Conservation (phyloP, 805 yeast genomes). For the Metschnikowia proteae region DNA sequence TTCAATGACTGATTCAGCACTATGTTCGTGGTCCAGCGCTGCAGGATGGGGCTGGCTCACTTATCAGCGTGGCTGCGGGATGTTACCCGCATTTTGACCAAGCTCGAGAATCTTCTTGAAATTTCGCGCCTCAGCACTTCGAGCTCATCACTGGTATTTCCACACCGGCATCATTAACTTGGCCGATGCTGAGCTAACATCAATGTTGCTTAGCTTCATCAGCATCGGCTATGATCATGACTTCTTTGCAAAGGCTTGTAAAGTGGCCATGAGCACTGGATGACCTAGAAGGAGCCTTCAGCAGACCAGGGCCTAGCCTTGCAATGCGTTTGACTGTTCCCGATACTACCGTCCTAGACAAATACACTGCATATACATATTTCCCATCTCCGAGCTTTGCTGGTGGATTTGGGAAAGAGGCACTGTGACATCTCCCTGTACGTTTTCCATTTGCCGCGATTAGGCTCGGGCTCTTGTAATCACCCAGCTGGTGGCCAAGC, state of each 20-base stretch:
- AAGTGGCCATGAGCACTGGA: slow-evolving; percentile 16
- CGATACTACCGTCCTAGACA: slow-evolving; percentile 65
- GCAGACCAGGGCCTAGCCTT: slow-evolving; percentile 14
- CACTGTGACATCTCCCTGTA: slow-evolving; percentile 53
- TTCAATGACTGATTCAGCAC: neutral
- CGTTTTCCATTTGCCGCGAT: neutral
- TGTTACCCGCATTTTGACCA: slow-evolving; percentile 6
- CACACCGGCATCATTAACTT: too few species aligned
- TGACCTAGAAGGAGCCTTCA: slow-evolving; percentile 10
- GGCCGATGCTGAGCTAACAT: too few species aligned
- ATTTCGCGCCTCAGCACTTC: neutral
- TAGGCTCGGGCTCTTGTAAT: slow-evolving; percentile 19
- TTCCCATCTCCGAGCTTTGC: slow-evolving; percentile 63
- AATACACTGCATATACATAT: slow-evolving; percentile 64
- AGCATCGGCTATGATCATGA: slow-evolving; percentile 6
- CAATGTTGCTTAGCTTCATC: neutral
- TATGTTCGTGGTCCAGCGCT: neutral
- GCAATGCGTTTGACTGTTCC: slow-evolving; percentile 15
- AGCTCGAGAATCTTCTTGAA: slow-evolving; percentile 13
- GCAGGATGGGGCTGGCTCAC: neutral
- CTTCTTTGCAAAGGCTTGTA: slow-evolving; percentile 16
- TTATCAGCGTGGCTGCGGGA: slow-evolving; percentile 5
- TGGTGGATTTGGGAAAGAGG: slow-evolving; percentile 78
- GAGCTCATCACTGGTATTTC: too few species aligned
- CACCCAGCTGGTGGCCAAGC: slow-evolving; percentile 71